Evolutionary conservation across 257 asterid species (phyloP).

Genomic region (Verbascum thapsus): DNA sequence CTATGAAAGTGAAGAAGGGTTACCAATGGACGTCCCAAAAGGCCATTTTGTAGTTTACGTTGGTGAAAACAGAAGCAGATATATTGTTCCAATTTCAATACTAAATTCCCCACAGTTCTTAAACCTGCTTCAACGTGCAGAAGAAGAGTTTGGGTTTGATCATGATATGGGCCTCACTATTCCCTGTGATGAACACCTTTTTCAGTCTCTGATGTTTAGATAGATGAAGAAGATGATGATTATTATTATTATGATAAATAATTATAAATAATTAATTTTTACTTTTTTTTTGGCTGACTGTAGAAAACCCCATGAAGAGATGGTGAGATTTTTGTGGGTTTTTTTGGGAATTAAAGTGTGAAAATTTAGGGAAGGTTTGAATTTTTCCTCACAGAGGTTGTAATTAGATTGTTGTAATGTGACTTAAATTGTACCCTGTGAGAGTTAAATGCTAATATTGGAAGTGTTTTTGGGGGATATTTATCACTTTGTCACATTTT

Average conservation of each 20-base stretch:
- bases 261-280: background rate
- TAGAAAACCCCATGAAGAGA: conserved; percentile 2
- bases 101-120: conserved; percentile 43
- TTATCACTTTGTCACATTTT: background rate
- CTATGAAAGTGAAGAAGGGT: conserved; percentile 39
- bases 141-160: conserved; percentile 65
- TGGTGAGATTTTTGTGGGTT: conserved; percentile 4
- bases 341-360: conserved; percentile 14
- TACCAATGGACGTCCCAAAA: conserved; percentile 56
- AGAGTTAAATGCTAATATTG: conserved; percentile 23
- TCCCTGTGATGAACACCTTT: conserved; percentile 54
- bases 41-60: conserved; percentile 68
- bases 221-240: no score
- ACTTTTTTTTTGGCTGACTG: conserved; percentile 12
- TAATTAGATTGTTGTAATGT: conserved; percentile 27
- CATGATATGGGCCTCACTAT: conserved; percentile 59
- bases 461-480: background rate
- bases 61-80: conserved; percentile 49
- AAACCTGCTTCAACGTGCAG: conserved; percentile 48
- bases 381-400: conserved; percentile 53
- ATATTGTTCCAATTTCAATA: conserved; percentile 51
- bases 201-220: conserved; percentile 43
- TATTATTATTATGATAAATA: no score
- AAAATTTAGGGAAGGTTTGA: conserved; percentile 41
- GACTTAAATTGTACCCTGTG: conserved; percentile 50